These are phyloP conservation scores for Phyllachora maydis DNA, from an alignment of 2,329 filamentous ascomycete species.

Conservation along the genomic window DNA sequence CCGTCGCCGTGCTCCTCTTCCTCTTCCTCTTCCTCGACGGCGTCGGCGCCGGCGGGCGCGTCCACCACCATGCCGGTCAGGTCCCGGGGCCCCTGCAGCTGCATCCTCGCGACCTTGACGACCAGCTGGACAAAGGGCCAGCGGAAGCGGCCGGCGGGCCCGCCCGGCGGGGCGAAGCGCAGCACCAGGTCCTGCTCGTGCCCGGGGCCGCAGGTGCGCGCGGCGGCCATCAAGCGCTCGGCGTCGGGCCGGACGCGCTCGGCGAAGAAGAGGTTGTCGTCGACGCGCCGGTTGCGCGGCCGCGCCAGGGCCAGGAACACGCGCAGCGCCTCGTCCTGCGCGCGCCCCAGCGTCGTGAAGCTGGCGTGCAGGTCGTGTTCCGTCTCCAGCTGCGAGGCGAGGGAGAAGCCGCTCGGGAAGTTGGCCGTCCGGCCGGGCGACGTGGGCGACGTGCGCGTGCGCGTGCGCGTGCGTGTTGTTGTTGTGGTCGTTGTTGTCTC, in stretches of 20 bases:
- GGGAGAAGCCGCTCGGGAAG: too few species aligned
- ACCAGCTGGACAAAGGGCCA: constrained; percentile 4
- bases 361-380: constrained; percentile 1
- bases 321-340: constrained; percentile 3
- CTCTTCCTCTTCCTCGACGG: not conserved
- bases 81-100: constrained; percentile 5
- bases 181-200: constrained; percentile 3
- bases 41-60: too few species aligned
- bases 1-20: not conserved
- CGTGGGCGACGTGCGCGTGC: too few species aligned
- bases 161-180: not conserved
- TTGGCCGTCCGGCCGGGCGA: too few species aligned
- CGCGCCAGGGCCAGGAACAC: constrained; percentile 2
- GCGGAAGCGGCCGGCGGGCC: not conserved
- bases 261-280: constrained; percentile 3
- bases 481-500: too few species aligned
- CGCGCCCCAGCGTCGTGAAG: constrained; percentile 2
- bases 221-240: not conserved
- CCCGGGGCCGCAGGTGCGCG: not conserved
- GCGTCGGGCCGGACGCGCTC: constrained; percentile 1
- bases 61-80: constrained; percentile 5
- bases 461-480: too few species aligned
- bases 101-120: constrained; percentile 3
- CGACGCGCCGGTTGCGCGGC: constrained; percentile 2
- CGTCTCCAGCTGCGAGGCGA: not conserved